phyloP scores from a whole-genome alignment of 2,329 filamentous ascomycete genomes.

The Fusarium marasasianum region DNA sequence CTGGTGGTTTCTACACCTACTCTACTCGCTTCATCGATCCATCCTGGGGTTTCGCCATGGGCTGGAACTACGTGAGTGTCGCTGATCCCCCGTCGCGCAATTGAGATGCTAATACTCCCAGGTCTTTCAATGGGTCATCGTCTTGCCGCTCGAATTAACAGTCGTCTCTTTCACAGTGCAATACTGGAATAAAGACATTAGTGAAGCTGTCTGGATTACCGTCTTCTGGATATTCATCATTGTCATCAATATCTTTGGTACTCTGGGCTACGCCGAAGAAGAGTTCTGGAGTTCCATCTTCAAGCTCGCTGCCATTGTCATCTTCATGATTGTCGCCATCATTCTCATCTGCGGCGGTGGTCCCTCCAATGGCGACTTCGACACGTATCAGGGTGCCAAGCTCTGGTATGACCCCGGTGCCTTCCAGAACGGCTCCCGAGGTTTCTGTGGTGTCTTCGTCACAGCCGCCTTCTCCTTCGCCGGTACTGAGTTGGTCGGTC shows the following conservation, averaged over 20 bases:
- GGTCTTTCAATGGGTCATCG: slow-evolving; percentile 61
- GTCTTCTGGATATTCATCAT: slow-evolving; percentile 62
- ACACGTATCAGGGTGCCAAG: slow-evolving; percentile 54
- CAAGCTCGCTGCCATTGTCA: slow-evolving; percentile 65
- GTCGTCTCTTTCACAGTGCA: slow-evolving; percentile 61
- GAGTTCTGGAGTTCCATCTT: slow-evolving; percentile 65
- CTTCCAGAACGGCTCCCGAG: slow-evolving; percentile 76
- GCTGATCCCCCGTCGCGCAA: accelerated
- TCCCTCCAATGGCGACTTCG: slow-evolving; percentile 54
- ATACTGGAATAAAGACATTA: slow-evolving; percentile 61
- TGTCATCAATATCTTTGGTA: slow-evolving; percentile 64
- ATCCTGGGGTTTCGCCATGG: slow-evolving; percentile 66
- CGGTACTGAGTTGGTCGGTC: slow-evolving; percentile 74
- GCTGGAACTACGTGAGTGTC: slow-evolving; percentile 48
- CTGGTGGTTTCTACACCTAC: slow-evolving; percentile 71
- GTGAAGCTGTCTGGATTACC: slow-evolving; percentile 61
- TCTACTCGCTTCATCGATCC: slow-evolving; percentile 70
- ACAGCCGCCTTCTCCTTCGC: slow-evolving; percentile 75
- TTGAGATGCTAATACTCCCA: not conserved
- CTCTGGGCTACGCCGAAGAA: slow-evolving; percentile 62
- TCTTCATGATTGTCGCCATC: slow-evolving; percentile 70
- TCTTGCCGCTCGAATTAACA: slow-evolving; percentile 61
- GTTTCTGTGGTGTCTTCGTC: slow-evolving; percentile 75
- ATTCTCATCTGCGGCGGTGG: slow-evolving; percentile 68
- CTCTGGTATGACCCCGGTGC: slow-evolving; percentile 51